These are phyloP conservation scores for Saccharomyces hybrid DNA, from an alignment of 1,139 yeast genomes.

Conservation along the genomic window DNA sequence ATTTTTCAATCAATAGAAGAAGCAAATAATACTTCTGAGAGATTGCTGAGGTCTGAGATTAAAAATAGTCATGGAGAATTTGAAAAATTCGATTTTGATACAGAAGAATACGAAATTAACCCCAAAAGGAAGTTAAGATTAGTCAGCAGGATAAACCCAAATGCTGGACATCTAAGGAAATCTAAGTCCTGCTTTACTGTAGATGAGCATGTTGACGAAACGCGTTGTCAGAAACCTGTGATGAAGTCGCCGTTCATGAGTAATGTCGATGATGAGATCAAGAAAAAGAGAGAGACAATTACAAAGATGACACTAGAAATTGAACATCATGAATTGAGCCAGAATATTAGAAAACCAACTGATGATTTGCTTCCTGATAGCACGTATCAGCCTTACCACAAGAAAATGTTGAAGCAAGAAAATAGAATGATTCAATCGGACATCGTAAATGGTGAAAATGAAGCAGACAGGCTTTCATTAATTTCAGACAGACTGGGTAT, in stretches of 20 bases:
- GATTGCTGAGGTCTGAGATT: constrained; percentile 17
- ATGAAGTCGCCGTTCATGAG: not conserved
- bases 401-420: constrained; percentile 61
- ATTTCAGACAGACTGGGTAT: constrained; percentile 36
- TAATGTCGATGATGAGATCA: constrained; percentile 5
- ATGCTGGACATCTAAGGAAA: not conserved
- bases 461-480: constrained; percentile 34
- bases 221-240: not conserved
- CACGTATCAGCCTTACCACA: constrained; percentile 45
- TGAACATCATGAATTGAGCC: constrained; percentile 5
- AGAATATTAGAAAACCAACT: not conserved
- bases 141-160: constrained; percentile 9
- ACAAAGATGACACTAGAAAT: constrained; percentile 19
- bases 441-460: constrained; percentile 41
- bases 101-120: constrained; percentile 21
- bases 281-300: constrained; percentile 13
- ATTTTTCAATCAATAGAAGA: not conserved
- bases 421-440: constrained; percentile 55
- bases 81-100: constrained; percentile 26
- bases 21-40: not conserved
- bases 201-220: not conserved
- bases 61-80: constrained; percentile 9
- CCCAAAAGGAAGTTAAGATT: constrained; percentile 12
- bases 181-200: not conserved
- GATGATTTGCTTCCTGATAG: constrained; percentile 41